Percentiles rank a stretch among this genome's conserved stretches.
Evolutionary conservation across 257 asterid species (phyloP).

Genomic region (Solanum rostratum): DNA sequence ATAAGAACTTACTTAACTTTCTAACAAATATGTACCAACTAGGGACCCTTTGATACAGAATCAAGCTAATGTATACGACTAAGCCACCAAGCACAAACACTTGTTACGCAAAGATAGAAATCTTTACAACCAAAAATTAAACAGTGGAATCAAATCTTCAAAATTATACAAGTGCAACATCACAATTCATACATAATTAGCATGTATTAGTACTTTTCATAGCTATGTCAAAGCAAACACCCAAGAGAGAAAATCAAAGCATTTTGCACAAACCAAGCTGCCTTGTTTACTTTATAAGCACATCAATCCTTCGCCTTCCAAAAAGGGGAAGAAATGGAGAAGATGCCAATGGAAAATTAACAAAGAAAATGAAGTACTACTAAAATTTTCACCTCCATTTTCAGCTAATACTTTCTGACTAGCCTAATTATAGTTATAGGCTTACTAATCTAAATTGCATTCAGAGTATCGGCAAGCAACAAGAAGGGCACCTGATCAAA

Average conservation of each 20-base stretch:
- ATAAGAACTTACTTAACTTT: not conserved
- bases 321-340: not conserved
- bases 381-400: not conserved
- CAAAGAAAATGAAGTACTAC: not conserved
- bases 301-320: not conserved
- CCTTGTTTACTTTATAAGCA: not conserved
- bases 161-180: not conserved
- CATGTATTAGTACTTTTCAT: not conserved
- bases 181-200: not conserved
- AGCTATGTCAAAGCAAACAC: not conserved
- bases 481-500: conserved; percentile 90
- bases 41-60: not conserved
- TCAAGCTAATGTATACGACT: not conserved
- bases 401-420: not conserved
- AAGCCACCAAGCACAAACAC: not conserved
- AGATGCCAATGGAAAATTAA: not conserved
- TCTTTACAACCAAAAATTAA: not conserved
- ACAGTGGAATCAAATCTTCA: not conserved
- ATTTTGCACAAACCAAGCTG: not conserved
- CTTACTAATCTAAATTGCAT: not conserved
- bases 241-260: not conserved
- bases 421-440: not conserved
- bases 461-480: conserved; percentile 39
- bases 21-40: not conserved
- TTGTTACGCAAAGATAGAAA: not conserved